Conservation (phyloP, 2,329 filamentous ascomycete genomes). For the Cladosporium colombiae region DNA sequence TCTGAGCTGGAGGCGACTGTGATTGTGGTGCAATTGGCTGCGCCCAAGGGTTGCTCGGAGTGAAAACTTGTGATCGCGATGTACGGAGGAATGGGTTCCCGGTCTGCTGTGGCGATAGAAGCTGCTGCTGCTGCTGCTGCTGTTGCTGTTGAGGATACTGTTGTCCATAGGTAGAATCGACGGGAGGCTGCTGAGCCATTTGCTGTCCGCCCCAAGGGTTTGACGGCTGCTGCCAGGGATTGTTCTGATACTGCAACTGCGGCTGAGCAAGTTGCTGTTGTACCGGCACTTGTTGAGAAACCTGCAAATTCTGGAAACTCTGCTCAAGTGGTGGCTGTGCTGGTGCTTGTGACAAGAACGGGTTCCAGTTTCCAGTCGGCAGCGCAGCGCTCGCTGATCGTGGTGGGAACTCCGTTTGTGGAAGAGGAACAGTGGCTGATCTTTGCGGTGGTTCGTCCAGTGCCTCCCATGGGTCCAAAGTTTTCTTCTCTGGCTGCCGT, state of each 20-base stretch:
- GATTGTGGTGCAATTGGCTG: slow-evolving; percentile 45
- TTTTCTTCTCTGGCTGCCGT: slow-evolving; percentile 28
- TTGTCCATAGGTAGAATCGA: slow-evolving; percentile 28
- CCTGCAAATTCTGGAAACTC: slow-evolving; percentile 69
- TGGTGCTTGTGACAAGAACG: slow-evolving; percentile 58
- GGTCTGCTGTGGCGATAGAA: slow-evolving; percentile 55
- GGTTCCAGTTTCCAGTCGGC: slow-evolving; percentile 60
- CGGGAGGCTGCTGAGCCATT: slow-evolving; percentile 27
- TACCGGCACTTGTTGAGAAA: slow-evolving; percentile 45
- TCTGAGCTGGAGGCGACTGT: slow-evolving; percentile 25
- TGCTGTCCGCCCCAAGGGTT: slow-evolving; percentile 36
- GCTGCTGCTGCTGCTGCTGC: slow-evolving; percentile 32
- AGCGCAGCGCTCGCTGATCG: slow-evolving; percentile 37
- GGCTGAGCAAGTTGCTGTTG: slow-evolving; percentile 23
- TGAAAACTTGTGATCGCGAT: slow-evolving; percentile 45
- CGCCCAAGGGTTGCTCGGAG: slow-evolving; percentile 44
- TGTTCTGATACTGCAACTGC: slow-evolving; percentile 30
- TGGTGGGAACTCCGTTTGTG: slow-evolving; percentile 31
- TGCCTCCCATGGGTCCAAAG: slow-evolving; percentile 47
- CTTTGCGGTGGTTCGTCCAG: slow-evolving; percentile 38
- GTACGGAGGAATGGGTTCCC: slow-evolving; percentile 45
- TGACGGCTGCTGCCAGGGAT: slow-evolving; percentile 25
- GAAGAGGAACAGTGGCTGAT: slow-evolving; percentile 31
- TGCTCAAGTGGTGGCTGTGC: slow-evolving; percentile 37
- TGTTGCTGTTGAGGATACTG: slow-evolving; percentile 28